Percentiles rank a stretch among this genome's conserved stretches.
These are phyloP conservation scores for Penicillium sp. DNA, from an alignment of 2,329 filamentous ascomycete species.

Conservation along the genomic window DNA sequence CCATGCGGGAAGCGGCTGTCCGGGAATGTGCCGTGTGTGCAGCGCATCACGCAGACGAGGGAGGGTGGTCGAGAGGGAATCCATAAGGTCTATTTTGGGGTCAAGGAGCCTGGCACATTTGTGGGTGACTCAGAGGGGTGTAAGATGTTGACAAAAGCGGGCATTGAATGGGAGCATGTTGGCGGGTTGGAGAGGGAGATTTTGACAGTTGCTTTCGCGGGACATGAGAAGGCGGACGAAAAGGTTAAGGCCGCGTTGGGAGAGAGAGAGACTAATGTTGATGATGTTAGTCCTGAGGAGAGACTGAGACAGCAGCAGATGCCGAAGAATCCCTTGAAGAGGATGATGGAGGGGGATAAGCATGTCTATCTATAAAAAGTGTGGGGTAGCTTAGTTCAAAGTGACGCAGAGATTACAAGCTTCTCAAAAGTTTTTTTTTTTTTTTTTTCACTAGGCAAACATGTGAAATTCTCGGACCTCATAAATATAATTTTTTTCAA, in stretches of 20 bases:
- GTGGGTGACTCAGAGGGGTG: slow-evolving; percentile 78
- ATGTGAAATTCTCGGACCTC: too few relatives aligned
- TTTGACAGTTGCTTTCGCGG: slow-evolving; percentile 75
- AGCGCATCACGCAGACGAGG: slow-evolving; percentile 65
- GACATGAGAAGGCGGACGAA: slow-evolving; percentile 57
- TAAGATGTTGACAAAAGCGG: slow-evolving; percentile 66
- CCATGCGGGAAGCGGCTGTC: slow-evolving; percentile 49
- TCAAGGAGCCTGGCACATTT: slow-evolving; percentile 86
- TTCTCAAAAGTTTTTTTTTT: too few relatives aligned
- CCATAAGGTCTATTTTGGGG: slow-evolving; percentile 78
- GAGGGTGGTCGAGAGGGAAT: slow-evolving; percentile 58
- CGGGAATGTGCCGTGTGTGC: slow-evolving; percentile 59
- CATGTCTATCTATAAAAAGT: slow-evolving; percentile 13
- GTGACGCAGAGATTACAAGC: background rate
- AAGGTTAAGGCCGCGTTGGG: slow-evolving; percentile 30
- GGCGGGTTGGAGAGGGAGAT: slow-evolving; percentile 78
- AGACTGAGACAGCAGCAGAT: slow-evolving; percentile 37
- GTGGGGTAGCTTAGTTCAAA: background rate
- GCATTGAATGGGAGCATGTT: slow-evolving; percentile 72
- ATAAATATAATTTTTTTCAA: too few relatives aligned
- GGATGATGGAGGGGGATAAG: slow-evolving; percentile 45
- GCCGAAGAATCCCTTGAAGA: slow-evolving; percentile 48
- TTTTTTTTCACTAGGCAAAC: too few relatives aligned
- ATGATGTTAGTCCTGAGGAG: slow-evolving; percentile 42
- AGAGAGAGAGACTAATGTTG: slow-evolving; percentile 36